Conservation (phyloP, 2,329 filamentous ascomycete genomes). For the Ceratocystis albifundus region DNA sequence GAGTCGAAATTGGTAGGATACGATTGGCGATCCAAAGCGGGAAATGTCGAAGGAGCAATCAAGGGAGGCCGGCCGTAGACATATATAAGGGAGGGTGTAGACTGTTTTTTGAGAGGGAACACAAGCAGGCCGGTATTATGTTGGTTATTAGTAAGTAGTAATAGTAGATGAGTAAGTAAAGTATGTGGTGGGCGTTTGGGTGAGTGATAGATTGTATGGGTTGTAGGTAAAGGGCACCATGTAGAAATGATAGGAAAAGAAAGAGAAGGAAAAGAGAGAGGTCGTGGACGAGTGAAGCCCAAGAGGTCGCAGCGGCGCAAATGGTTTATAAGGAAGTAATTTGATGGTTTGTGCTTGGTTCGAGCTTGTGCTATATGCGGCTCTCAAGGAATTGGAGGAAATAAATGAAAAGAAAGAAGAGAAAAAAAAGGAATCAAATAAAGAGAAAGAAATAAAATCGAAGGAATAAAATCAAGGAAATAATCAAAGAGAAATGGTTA, state of each 20-base stretch:
- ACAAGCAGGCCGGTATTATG: background rate
- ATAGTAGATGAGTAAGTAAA: background rate
- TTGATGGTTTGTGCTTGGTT: slow-evolving; percentile 12
- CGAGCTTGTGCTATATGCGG: slow-evolving; percentile 11
- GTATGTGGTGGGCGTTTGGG: background rate
- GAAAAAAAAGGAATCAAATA: background rate
- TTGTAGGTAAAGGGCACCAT: background rate
- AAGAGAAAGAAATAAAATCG: background rate
- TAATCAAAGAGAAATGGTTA: background rate
- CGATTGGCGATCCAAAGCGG: background rate
- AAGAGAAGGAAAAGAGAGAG: slow-evolving; percentile 11
- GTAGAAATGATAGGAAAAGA: background rate
- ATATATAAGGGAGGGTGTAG: background rate
- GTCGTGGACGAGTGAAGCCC: background rate
- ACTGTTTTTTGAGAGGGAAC: background rate
- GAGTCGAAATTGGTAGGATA: background rate
- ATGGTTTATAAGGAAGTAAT: slow-evolving; percentile 12
- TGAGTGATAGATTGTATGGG: background rate
- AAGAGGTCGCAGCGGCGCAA: slow-evolving; percentile 6
- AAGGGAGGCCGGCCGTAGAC: slow-evolving; percentile 2
- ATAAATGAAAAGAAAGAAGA: slow-evolving; percentile 1
- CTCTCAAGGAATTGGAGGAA: background rate
- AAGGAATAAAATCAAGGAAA: slow-evolving; percentile 1
- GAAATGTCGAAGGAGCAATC: background rate
- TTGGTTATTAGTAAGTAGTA: slow-evolving; percentile 1